Base-by-base conservation (phyloP, 805 yeast genomes). In the Candida corydali region DNA sequence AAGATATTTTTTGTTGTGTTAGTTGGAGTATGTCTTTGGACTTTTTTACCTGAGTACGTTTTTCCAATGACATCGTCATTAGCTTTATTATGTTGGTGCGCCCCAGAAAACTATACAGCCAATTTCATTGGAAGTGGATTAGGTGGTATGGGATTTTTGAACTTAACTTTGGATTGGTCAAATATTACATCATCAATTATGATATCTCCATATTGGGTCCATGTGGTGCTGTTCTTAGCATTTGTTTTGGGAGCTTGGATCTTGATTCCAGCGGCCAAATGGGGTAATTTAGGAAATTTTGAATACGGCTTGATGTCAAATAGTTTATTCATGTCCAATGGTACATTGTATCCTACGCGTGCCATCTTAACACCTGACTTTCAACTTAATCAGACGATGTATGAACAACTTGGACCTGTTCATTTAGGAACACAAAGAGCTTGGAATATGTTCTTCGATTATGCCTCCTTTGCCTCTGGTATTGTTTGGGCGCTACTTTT, bases 151-250 rank as follows among this genome's bases (percentile, higher is more conserved):
- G 75, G 75, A 4, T 47, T 70, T 28, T 47, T 70, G 36, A 70
- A 70, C 39, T 45, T 70, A 11, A 54, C 73, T 1, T 52, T 70
- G 15, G 75, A 70, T 41, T 70, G 76, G 75, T 64, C 73, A 37
- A 70, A 70, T 43, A 66, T 70, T 32, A 65, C 75, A 1, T 69
- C 74, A 0, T 49, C 56, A 6, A 70, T 70, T 29, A 64, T 70
- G 73, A 42, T 70, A 42, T 56, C 63, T 25, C 76, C 76, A 1
- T 70, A 69, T 46, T 69, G 73, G 73, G 66, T 73, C 8, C 70
- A 65, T 26, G 63, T 63, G 8, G 53, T 70, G 29, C 70, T 69
- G 43, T 70, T 70, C 44, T 35, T 52, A 4, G 75, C 69, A 1
- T 70, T 68, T 53, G 65, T 54, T 0, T n/a, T 60, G 9, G 60